Evolutionary conservation across 371 early-diverging fungal species (phyloP), one percentile per base, ranked within the genome.

Genomic region (Zancudomyces culisetae): DNA sequence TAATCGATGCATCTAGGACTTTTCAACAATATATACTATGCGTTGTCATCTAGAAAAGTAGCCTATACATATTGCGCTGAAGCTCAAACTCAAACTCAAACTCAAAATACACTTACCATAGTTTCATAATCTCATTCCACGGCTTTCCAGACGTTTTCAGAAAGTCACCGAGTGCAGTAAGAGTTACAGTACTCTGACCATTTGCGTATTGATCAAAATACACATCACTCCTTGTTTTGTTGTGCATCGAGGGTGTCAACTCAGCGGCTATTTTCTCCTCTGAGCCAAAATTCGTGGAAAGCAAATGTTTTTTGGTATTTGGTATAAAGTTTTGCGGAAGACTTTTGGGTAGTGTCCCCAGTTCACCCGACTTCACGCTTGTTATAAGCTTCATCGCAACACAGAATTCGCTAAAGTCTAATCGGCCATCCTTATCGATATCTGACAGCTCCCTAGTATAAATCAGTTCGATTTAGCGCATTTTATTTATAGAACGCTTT

Each of bases 341-440:
- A 23, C 63, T 62, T 18, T 74, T 52, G n/a, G 78, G 79, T 42
- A 72, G 64, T 18, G 46, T 40, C 27, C 42, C 2, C 13, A 68
- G 51, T 27, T 20, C 40, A 26, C 74, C 74, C 55, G 75, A 72
- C 42, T 80, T 72, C 41, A 80, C 64, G 26, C 73, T 76, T 54
- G 81, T 81, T 3, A 81, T 78, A 21, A 85, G 70, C 55, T 81
- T 81, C 71, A 86, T 78, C 0, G 89, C 87, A 42, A 90, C 69
- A 57, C 83, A 78, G 63, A 88, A 90, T 66, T 90, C 90, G 64
- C 87, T 87, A 57, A 81, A 75, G 57, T 87, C 89, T 55, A 90
- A 75, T 45, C 72, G 76, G 13, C 90, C 90, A 63, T 90, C 90
- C 61, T 81, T 78, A 62, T 85, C 86, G 54, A 85, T 87, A 55